Evolutionary conservation across 768 basidiomycete species (phyloP).

Genomic region (Boletus barrowsii): DNA sequence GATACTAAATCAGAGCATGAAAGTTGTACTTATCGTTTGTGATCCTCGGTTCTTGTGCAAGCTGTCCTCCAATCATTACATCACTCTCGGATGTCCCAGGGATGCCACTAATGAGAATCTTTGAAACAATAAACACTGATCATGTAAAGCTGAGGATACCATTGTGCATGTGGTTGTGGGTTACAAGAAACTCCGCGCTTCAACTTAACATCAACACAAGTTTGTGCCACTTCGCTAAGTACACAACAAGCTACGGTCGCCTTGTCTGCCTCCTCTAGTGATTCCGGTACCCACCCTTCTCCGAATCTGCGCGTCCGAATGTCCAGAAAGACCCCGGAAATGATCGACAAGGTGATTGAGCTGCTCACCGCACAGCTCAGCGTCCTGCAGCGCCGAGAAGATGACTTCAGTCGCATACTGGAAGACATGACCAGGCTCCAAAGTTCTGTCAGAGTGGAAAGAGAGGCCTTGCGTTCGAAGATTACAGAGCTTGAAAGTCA

Average conservation of each 20-base stretch:
- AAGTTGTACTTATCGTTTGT: no score
- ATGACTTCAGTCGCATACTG: slow-evolving; percentile 39
- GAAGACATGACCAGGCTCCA: slow-evolving; percentile 39
- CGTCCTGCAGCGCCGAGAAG: slow-evolving; percentile 36
- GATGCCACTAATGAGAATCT: no score
- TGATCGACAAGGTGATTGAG: slow-evolving; percentile 37
- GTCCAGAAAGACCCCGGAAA: slow-evolving; percentile 17
- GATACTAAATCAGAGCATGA: no score
- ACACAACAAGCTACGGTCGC: background rate
- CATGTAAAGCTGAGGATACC: no score
- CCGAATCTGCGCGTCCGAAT: slow-evolving; percentile 9
- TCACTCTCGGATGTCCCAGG: no score
- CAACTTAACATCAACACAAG: background rate
- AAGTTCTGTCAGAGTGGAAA: slow-evolving; percentile 35
- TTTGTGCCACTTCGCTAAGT: background rate
- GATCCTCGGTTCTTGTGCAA: no score
- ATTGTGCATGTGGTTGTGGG: no score
- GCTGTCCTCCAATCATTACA: no score
- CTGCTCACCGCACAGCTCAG: slow-evolving; percentile 38
- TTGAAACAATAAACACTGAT: no score
- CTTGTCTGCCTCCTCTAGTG: background rate
- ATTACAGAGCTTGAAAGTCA: slow-evolving; percentile 37
- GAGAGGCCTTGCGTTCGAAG: slow-evolving; percentile 28
- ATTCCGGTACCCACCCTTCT: background rate
- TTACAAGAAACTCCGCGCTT: background rate